Evolutionary conservation across 2,329 filamentous ascomycete genomes (phyloP).

Genomic region (Plenodomus lindquistii): DNA sequence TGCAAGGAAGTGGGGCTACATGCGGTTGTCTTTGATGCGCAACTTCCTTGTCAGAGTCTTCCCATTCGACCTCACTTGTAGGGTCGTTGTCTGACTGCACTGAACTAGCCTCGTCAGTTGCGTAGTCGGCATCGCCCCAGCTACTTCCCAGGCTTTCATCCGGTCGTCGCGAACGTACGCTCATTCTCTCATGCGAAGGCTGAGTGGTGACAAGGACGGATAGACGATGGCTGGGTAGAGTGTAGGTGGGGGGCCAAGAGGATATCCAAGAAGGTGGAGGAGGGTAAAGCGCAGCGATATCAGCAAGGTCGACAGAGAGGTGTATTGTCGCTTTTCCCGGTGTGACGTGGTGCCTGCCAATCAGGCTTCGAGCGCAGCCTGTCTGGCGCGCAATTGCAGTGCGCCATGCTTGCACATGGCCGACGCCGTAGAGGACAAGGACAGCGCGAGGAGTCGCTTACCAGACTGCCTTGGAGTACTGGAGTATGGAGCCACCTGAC

Average conservation of each 20-base stretch:
- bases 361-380: slow-evolving; percentile 17
- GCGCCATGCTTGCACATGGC: slow-evolving; percentile 2
- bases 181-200: slow-evolving; percentile 14
- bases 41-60: slow-evolving; percentile 23
- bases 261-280: background rate
- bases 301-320: slow-evolving; percentile 1
- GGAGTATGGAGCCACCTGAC: background rate
- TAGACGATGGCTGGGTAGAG: background rate
- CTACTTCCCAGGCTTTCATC: slow-evolving; percentile 37
- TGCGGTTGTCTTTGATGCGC: slow-evolving; percentile 7
- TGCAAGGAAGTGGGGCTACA: slow-evolving; percentile 16
- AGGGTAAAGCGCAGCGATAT: background rate
- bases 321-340: slow-evolving; percentile 24
- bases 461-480: no score
- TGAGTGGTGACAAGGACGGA: background rate
- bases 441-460: no score
- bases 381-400: slow-evolving; percentile 1
- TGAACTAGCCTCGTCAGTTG: slow-evolving; percentile 30
- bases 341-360: slow-evolving; percentile 37
- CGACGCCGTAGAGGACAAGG: background rate
- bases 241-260: background rate
- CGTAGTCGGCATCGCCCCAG: slow-evolving; percentile 39
- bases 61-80: slow-evolving; percentile 32
- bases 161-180: slow-evolving; percentile 18
- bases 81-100: slow-evolving; percentile 28